Percentiles rank a stretch among this genome's conserved stretches.
phyloP scores from a whole-genome alignment of 169 alveolate species.

The Cryptosporidium baileyi region DNA sequence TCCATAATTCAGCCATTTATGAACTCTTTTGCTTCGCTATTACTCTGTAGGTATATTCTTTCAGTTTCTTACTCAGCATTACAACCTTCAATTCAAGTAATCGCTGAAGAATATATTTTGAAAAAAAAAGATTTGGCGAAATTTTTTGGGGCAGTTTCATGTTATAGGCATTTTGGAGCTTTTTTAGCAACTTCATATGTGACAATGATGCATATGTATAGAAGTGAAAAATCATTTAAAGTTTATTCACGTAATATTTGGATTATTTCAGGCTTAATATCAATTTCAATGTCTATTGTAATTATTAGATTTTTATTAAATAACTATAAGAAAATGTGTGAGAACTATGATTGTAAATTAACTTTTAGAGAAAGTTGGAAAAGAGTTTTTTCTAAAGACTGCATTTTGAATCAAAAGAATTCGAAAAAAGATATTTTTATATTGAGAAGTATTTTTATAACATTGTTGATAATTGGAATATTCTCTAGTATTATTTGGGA shows the following conservation, averaged over 20 bases:
- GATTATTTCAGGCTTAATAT: constrained; percentile 1
- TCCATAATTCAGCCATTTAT: constrained; percentile 14
- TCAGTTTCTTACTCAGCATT: constrained; percentile 23
- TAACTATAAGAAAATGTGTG: not conserved
- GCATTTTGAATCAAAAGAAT: too few species aligned
- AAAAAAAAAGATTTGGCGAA: not conserved
- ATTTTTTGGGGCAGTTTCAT: constrained; percentile 13
- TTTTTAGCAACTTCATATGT: not conserved
- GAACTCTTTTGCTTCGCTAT: not conserved
- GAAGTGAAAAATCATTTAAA: not conserved
- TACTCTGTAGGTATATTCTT: not conserved
- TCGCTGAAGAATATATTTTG: not conserved
- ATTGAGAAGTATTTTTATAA: too few species aligned
- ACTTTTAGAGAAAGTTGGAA: too few species aligned
- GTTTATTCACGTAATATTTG: not conserved
- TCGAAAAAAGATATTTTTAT: too few species aligned
- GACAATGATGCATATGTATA: not conserved
- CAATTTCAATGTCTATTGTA: not conserved
- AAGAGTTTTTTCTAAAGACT: too few species aligned
- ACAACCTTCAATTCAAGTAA: constrained; percentile 19
- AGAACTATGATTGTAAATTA: not conserved
- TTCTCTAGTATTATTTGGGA: constrained; percentile 14
- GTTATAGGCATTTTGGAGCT: constrained; percentile 25
- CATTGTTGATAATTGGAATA: too few species aligned
- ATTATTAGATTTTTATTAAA: too few species aligned